Evolutionary conservation across 2,329 filamentous ascomycete species (phyloP).

Genomic region (Chaetomiaceae sp.): DNA sequence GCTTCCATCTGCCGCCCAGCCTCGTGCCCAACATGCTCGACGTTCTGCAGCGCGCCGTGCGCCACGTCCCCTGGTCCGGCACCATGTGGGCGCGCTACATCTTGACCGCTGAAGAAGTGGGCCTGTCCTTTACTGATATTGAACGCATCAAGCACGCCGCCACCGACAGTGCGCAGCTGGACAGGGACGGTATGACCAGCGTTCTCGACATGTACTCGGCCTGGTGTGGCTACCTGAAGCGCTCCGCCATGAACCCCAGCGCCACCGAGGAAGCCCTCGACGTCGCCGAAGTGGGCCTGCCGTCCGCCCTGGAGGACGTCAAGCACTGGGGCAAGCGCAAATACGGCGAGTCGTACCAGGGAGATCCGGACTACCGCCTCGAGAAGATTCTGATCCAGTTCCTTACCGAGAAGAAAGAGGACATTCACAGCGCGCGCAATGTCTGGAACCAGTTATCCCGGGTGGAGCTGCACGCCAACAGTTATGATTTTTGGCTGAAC

Average conservation of each 20-base stretch:
- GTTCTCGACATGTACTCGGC: slow-evolving; percentile 87
- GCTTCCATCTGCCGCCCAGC: slow-evolving; percentile 34
- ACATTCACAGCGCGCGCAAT: slow-evolving; percentile 68
- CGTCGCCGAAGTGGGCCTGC: slow-evolving; percentile 83
- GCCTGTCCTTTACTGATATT: slow-evolving; percentile 71
- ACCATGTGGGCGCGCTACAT: slow-evolving; percentile 87
- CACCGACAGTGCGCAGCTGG: slow-evolving; percentile 77
- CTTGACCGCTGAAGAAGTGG: slow-evolving; percentile 74
- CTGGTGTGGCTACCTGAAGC: slow-evolving; percentile 91
- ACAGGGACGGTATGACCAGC: slow-evolving; percentile 79
- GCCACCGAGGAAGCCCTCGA: slow-evolving; percentile 79
- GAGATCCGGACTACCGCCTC: slow-evolving; percentile 83
- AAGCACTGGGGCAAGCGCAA: slow-evolving; percentile 70
- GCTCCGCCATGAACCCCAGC: slow-evolving; percentile 70
- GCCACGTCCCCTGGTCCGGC: slow-evolving; percentile 91
- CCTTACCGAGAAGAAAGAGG: slow-evolving; percentile 76
- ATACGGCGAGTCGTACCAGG: slow-evolving; percentile 70
- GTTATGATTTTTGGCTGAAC: slow-evolving; percentile 88
- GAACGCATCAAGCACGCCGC: slow-evolving; percentile 89
- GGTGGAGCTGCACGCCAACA: slow-evolving; percentile 63
- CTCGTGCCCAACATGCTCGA: slow-evolving; percentile 54
- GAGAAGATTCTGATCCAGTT: slow-evolving; percentile 92
- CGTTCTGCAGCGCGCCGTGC: slow-evolving; percentile 73
- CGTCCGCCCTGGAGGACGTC: slow-evolving; percentile 80
- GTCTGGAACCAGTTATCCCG: slow-evolving; percentile 69